Conservation (phyloP, 257 asterid genomes). For the Euphrasia confusa region DNA sequence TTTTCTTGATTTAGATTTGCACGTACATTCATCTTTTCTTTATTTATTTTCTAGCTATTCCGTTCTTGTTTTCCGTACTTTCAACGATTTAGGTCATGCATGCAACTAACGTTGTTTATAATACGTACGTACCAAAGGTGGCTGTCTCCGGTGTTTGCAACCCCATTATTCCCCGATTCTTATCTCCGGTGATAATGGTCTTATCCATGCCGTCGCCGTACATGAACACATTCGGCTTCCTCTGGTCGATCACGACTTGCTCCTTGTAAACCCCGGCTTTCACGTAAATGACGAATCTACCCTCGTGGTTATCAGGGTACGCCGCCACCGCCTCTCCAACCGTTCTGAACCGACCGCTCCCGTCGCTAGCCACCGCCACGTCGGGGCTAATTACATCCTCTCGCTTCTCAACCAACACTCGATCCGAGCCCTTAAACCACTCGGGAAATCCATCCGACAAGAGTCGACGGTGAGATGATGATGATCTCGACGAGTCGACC, state of each 20-base stretch:
- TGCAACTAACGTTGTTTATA: too few relatives aligned
- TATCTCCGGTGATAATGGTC: slow-evolving; percentile 49
- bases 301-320: slow-evolving; percentile 40
- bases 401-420: too few relatives aligned
- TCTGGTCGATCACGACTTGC: slow-evolving; percentile 39
- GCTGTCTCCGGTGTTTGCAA: slow-evolving; percentile 22
- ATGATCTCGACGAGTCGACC: too few relatives aligned
- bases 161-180: neutral
- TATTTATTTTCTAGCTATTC: too few relatives aligned
- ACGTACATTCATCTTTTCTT: too few relatives aligned
- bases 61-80: too few relatives aligned
- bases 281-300: slow-evolving; percentile 53
- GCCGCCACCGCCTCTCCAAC: slow-evolving; percentile 41
- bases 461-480: too few relatives aligned
- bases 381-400: slow-evolving; percentile 27
- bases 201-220: slow-evolving; percentile 76
- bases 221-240: slow-evolving; percentile 43
- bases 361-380: slow-evolving; percentile 59
- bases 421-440: too few relatives aligned
- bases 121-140: slow-evolving; percentile 35
- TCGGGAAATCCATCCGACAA: too few relatives aligned
- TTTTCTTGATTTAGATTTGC: too few relatives aligned
- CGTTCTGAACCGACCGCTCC: slow-evolving; percentile 50
- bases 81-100: too few relatives aligned
- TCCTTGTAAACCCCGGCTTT: slow-evolving; percentile 64